These are phyloP conservation scores for Acer campestre DNA, from an alignment of 345 rosid species.

Conservation along the genomic window DNA sequence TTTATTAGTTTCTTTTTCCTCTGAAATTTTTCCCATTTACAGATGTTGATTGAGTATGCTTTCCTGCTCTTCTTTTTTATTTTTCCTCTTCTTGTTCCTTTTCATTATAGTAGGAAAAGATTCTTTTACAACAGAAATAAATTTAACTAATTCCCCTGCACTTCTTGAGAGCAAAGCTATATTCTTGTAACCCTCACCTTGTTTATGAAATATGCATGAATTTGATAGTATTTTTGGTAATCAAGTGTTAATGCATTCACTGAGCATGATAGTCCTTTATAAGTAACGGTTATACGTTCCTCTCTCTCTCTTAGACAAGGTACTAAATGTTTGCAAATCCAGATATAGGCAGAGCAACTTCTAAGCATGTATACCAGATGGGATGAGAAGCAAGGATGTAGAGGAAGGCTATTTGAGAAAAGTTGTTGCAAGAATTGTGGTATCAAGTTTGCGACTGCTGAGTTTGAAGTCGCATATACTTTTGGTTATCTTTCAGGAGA, in stretches of 20 bases:
- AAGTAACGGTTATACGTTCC: not conserved
- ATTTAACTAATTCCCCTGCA: not conserved
- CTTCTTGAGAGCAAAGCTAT: too few relatives aligned
- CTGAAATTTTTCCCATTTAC: not conserved
- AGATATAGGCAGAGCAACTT: slow-evolving; percentile 73
- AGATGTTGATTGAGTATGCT: not conserved
- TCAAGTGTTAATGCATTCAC: not conserved
- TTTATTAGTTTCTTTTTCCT: not conserved
- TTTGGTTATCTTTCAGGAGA: slow-evolving; percentile 83
- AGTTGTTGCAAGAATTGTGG: slow-evolving; percentile 38
- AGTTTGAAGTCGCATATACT: slow-evolving; percentile 73
- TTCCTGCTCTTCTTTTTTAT: too few relatives aligned
- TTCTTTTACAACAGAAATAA: not conserved
- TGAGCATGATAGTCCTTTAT: not conserved
- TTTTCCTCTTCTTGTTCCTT: not conserved
- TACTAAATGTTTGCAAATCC: slow-evolving; percentile 10
- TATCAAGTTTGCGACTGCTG: slow-evolving; percentile 42
- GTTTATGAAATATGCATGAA: too few relatives aligned
- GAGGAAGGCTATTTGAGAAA: too few relatives aligned
- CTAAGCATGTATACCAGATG: slow-evolving; percentile 71
- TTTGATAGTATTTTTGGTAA: too few relatives aligned
- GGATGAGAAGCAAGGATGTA: slow-evolving; percentile 68
- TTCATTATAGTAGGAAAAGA: not conserved
- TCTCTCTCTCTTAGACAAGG: not conserved
- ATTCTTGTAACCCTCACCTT: too few relatives aligned